Evolutionary conservation across 1,284 basidiomycete species (phyloP).

Genomic region (Coriolopsis trogii): DNA sequence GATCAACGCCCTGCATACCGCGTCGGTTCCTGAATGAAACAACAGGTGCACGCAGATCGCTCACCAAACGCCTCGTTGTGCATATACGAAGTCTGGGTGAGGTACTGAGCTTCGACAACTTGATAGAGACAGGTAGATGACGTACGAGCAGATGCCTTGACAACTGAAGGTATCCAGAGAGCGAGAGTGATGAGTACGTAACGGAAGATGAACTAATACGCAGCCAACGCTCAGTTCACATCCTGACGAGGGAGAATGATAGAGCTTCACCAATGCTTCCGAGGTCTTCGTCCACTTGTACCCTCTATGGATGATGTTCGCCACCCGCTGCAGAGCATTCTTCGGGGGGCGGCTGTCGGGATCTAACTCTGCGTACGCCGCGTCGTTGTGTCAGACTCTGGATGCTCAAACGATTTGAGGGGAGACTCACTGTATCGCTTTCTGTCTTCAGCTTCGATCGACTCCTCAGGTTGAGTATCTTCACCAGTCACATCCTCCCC

Average conservation of each 20-base stretch:
- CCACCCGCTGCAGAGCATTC: constrained; percentile 43
- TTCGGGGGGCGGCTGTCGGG: constrained; percentile 52
- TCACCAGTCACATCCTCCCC: constrained; percentile 40
- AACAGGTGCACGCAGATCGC: not conserved
- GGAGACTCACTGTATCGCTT: constrained; percentile 39
- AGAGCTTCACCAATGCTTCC: constrained; percentile 44
- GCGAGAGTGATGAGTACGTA: constrained; percentile 56
- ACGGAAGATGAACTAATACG: constrained; percentile 54
- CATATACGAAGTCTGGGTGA: constrained; percentile 48
- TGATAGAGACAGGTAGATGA: constrained; percentile 9
- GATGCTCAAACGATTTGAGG: not conserved
- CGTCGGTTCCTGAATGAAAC: not conserved
- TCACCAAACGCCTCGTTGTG: constrained; percentile 47
- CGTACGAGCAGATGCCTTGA: constrained; percentile 47
- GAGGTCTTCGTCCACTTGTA: constrained; percentile 47
- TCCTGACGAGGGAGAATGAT: not conserved
- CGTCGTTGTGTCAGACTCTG: too few species aligned
- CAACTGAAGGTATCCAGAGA: constrained; percentile 58
- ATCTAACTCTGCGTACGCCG: constrained; percentile 46
- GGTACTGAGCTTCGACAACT: too few species aligned
- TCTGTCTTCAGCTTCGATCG: constrained; percentile 31
- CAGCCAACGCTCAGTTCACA: not conserved
- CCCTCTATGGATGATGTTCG: constrained; percentile 38
- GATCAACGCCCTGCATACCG: constrained; percentile 54
- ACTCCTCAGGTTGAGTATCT: constrained; percentile 35